Base-by-base conservation (phyloP, 2,329 filamentous ascomycete species). In the Dichotomopilus funicola region DNA sequence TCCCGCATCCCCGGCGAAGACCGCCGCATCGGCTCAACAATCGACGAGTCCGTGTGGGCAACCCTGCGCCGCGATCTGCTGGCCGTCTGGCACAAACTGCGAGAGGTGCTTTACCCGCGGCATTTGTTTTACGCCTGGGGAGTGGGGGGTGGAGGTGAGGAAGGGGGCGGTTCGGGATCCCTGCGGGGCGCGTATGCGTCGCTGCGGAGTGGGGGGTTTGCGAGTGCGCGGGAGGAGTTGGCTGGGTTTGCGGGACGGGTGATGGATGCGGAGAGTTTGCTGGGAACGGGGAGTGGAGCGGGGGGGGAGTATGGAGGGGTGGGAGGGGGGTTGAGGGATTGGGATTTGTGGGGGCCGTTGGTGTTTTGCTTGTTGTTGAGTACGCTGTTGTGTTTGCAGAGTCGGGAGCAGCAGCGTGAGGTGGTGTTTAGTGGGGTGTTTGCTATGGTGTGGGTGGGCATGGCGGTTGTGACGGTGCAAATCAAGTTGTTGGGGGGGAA, bases 61-160 rank as follows among this genome's bases (percentile, higher is more conserved):
- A 99, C 94, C n/a, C 78, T 99, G 58, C 89, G 88, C 51, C 87
- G 94, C 63, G 94, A 99, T 71, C 75, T 99, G 62, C 74, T 92
- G 6, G 94, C 91, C 33, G 90, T 97, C 38, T 97, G 94, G 92
- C 88, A 89, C 74, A 99, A 99, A 79, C 90, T 99, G 86, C 86
- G 89, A 71, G 92, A 96, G 77, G 94, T 99, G 41, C 82, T 99
- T 58, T 99, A 90, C 73, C 94, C 94, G 13, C 91, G 91, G 68
- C 97, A 97, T 74, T 80, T 99, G 49, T 86, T 99, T 31, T 82
- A 81, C 38, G 83, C 79, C 56, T 84, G 86, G 81, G 78, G 84
- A 54, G 40, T 11, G 6, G 11, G 6, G 1, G 11, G 11, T 6
- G 11, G 11, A 2, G 11, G 7, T 6, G 13, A 42, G 19, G 19